These are phyloP conservation scores for Dactylonectria macrodidyma DNA, from an alignment of 2,329 filamentous ascomycete genomes.

Conservation along the genomic window DNA sequence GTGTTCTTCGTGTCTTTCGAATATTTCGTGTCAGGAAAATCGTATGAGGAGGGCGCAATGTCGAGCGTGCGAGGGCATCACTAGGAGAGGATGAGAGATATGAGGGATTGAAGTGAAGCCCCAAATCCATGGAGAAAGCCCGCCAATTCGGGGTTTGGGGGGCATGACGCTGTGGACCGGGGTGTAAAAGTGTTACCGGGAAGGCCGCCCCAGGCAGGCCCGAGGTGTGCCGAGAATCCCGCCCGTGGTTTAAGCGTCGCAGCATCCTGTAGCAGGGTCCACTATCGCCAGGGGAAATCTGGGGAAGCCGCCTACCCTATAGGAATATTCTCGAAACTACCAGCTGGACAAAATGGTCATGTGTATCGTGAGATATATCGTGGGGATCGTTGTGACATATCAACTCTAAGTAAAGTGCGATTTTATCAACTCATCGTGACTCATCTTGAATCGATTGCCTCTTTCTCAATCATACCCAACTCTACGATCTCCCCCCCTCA, in stretches of 20 bases:
- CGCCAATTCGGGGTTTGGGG: slow-evolving; percentile 47
- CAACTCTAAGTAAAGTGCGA: not conserved
- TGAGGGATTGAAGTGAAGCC: slow-evolving; percentile 14
- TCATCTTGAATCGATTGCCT: not conserved
- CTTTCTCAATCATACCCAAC: not conserved
- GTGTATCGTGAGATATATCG: slow-evolving; percentile 13
- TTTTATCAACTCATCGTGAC: not conserved
- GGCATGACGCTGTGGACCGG: slow-evolving; percentile 47
- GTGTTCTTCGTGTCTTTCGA: slow-evolving; percentile 16
- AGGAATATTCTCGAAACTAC: slow-evolving; percentile 26
- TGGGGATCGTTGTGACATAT: too few relatives aligned
- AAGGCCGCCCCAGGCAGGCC: slow-evolving; percentile 27
- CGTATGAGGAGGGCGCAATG: slow-evolving; percentile 13
- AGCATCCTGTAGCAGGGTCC: slow-evolving; percentile 27
- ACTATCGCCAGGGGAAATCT: slow-evolving; percentile 34
- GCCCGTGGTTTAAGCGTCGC: slow-evolving; percentile 43
- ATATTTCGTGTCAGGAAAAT: slow-evolving; percentile 20
- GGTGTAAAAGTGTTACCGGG: slow-evolving; percentile 46
- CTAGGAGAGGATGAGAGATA: slow-evolving; percentile 11
- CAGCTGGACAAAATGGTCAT: slow-evolving; percentile 10
- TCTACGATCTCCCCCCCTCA: not conserved
- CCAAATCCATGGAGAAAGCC: slow-evolving; percentile 37
- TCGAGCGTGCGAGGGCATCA: slow-evolving; percentile 31
- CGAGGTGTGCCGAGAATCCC: slow-evolving; percentile 41
- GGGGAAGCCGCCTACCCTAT: slow-evolving; percentile 36